Percentiles rank a stretch among this genome's conserved stretches.
These are phyloP conservation scores for Primulina huaijiensis DNA, from an alignment of 257 asterid species.

Conservation along the genomic window DNA sequence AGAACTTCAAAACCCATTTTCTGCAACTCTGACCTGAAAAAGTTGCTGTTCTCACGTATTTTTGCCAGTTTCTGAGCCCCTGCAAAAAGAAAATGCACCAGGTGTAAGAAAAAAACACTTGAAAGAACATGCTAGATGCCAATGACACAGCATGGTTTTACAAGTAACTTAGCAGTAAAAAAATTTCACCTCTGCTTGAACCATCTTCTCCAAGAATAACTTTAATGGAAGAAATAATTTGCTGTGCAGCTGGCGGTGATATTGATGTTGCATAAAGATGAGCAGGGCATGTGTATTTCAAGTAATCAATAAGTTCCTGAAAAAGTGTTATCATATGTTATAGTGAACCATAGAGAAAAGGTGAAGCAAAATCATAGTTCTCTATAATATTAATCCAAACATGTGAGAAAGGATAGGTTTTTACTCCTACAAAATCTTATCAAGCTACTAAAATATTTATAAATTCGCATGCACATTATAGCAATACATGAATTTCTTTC, in stretches of 20 bases:
- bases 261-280: conserved; percentile 94
- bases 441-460: not conserved
- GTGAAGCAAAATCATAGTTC: conserved; percentile 12
- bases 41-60: conserved; percentile 90
- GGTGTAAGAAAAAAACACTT: conserved; percentile 14
- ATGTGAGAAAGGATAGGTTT: conserved; percentile 4
- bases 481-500: not conserved
- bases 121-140: not conserved
- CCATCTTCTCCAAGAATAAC: conserved; percentile 99
- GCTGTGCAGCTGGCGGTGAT: conserved; percentile 97
- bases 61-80: conserved; percentile 92
- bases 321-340: conserved; percentile 19
- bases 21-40: conserved; percentile 84
- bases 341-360: conserved; percentile 8
- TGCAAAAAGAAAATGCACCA: conserved; percentile 29
- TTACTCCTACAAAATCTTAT: not conserved
- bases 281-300: conserved; percentile 92
- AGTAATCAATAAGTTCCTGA: conserved; percentile 81
- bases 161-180: conserved; percentile 24
- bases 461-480: not conserved
- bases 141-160: conserved; percentile 2
- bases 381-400: conserved; percentile 5
- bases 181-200: conserved; percentile 75
- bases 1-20: conserved; percentile 99
- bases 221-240: conserved; percentile 79